Base-by-base conservation (phyloP, 768 basidiomycete genomes). In the Naganishia antarctica region DNA sequence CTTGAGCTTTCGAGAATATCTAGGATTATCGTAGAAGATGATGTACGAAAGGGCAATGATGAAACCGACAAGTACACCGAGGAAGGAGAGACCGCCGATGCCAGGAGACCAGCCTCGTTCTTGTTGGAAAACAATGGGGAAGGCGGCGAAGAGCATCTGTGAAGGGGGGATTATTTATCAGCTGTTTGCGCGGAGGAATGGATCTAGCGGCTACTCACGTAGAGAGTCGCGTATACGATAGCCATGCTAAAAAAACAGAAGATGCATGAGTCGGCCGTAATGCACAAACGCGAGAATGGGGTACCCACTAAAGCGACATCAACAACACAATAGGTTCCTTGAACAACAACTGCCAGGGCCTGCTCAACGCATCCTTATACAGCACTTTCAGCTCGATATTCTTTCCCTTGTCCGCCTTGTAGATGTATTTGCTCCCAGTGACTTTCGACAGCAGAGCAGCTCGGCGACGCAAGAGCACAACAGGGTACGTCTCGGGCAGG, bases 101-200 rank as follows among this genome's bases (percentile, higher is more conserved):
- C 80, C 79, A 4, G 76, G 67, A 6, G 70, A 73, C 79, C 79
- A 81, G 23, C 79, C 79, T 41, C 77, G 76, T 21, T 64, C 66
- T 11, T 69, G 66, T 63, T 77, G 70, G 73, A 79, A 81, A 48
- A 80, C 73, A 61, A 78, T 76, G 0, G 80, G 79, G 70, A 79
- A 80, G 7, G 79, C 79, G 12, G 71, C 72, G 65, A 77, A 77
- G 66, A 73, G 72, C 41, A 76, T 70, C 63, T 76, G 53, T 45
- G 43, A 28, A n/a, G 40, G 21, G 1, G 49, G 49, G 16, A 31
- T 16, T 23, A 49, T 34, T 21, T 31, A 41, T 6, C 15, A 25
- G 15, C 15, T 29, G 47, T 21, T 34, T 13, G 32, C 47, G 1
- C 16, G 34, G 23, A 26, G 18, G 25, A 26, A 34, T 6, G 31